phyloP scores from a whole-genome alignment of 805 yeast genomes.

The Kazachstania bromeliacearum region DNA sequence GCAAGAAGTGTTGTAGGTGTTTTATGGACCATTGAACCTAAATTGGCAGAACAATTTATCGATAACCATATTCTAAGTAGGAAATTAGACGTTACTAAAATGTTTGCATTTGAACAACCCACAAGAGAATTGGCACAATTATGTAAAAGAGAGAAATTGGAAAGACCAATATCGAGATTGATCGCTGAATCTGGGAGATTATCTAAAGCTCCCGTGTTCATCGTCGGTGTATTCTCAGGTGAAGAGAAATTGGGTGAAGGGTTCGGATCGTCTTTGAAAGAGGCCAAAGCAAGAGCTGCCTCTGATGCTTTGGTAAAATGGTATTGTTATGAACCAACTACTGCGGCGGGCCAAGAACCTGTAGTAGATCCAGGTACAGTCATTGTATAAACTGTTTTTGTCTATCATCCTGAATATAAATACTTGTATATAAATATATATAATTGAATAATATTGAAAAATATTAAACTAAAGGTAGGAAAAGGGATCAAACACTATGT shows the following conservation, averaged over 20 bases:
- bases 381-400: conserved; percentile 30
- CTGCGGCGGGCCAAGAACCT: conserved; percentile 42
- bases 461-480: neutral
- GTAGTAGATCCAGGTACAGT: conserved; percentile 39
- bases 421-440: no score
- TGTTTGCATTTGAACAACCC: conserved; percentile 79
- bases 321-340: conserved; percentile 81
- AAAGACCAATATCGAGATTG: conserved; percentile 69
- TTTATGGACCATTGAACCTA: conserved; percentile 44
- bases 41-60: conserved; percentile 58
- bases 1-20: conserved; percentile 82
- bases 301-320: conserved; percentile 85
- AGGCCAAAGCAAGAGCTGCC: conserved; percentile 87
- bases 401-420: no score
- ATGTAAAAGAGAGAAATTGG: conserved; percentile 65
- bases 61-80: conserved; percentile 71
- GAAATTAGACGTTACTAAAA: conserved; percentile 58
- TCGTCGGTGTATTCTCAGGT: conserved; percentile 88
- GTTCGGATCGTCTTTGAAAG: conserved; percentile 79
- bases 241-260: conserved; percentile 83
- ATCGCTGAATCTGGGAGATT: conserved; percentile 90
- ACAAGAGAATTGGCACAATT: conserved; percentile 72
- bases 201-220: conserved; percentile 73
- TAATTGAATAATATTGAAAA: neutral
- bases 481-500: neutral